Conservation (phyloP, 2,329 filamentous ascomycete genomes). For the Sarocladiaceae sp. region DNA sequence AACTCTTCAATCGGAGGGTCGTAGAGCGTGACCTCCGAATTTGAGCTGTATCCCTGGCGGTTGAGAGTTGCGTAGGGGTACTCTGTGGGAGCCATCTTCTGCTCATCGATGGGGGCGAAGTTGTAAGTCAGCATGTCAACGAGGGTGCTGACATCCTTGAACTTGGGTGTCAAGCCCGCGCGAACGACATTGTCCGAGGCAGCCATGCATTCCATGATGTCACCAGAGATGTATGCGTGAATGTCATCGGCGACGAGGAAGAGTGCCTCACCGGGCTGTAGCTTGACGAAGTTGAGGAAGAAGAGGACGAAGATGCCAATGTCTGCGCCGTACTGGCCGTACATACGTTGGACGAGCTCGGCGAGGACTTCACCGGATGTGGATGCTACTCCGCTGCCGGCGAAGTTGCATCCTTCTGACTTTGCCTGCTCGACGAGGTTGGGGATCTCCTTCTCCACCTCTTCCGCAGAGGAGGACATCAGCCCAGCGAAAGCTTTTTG, state of each 20-base stretch:
- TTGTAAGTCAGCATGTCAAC: conserved; percentile 92
- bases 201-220: conserved; percentile 99
- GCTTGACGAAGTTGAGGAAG: conserved; percentile 92
- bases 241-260: conserved; percentile 97
- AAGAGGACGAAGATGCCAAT: conserved; percentile 94
- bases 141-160: conserved; percentile 90
- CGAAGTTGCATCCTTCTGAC: conserved; percentile 67
- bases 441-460: conserved; percentile 50
- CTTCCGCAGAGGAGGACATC: conserved; percentile 71
- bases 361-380: conserved; percentile 67
- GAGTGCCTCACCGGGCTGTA: conserved; percentile 86
- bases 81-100: conserved; percentile 83
- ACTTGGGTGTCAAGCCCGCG: conserved; percentile 96
- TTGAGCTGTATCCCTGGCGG: conserved; percentile 73
- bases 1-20: conserved; percentile 98
- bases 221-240: conserved; percentile 87
- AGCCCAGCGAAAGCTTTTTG: conserved; percentile 71
- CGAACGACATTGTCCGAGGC: conserved; percentile 98
- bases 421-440: conserved; percentile 69
- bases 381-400: conserved; percentile 64
- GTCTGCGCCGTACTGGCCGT: conserved; percentile 82
- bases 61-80: conserved; percentile 86
- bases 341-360: conserved; percentile 70
- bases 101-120: conserved; percentile 89
- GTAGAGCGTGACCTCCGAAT: conserved; percentile 71